Evolutionary conservation across 1,284 basidiomycete genomes (phyloP).

Genomic region (Sporisorium scitamineum): DNA sequence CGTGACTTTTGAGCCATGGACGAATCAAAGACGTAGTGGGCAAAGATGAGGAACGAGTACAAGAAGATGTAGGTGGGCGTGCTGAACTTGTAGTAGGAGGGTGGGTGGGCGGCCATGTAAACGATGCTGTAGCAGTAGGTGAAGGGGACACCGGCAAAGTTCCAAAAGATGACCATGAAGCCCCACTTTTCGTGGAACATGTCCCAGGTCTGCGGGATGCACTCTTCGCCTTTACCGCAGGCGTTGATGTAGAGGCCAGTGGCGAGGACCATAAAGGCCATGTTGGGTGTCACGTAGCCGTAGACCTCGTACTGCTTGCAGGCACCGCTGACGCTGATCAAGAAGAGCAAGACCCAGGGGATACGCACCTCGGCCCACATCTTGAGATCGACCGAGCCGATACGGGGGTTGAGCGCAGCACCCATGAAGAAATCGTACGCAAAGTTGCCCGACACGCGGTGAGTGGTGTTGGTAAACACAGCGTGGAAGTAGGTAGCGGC

Average conservation of each 20-base stretch:
- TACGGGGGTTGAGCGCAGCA: constrained; percentile 89
- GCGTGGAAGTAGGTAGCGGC: constrained; percentile 66
- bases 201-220: constrained; percentile 96
- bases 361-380: constrained; percentile 99
- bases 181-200: constrained; percentile 70
- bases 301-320: constrained; percentile 89
- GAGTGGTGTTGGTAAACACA: constrained; percentile 63
- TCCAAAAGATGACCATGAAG: constrained; percentile 73
- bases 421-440: constrained; percentile 85
- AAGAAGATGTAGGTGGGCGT: constrained; percentile 77
- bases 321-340: constrained; percentile 89
- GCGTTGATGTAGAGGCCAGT: constrained; percentile 97
- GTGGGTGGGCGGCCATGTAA: constrained; percentile 96
- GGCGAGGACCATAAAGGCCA: constrained; percentile 95
- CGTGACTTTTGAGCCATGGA: constrained; percentile 97
- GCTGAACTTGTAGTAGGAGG: constrained; percentile 86
- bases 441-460: constrained; percentile 90
- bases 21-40: constrained; percentile 78
- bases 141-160: constrained; percentile 84
- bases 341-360: constrained; percentile 96
- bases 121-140: constrained; percentile 86
- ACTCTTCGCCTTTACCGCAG: constrained; percentile 79
- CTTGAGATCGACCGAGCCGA: constrained; percentile 94
- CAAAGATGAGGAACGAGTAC: constrained; percentile 59
- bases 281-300: constrained; percentile 94